Percentiles rank a stretch among this genome's conserved stretches.
phyloP scores from a whole-genome alignment of 164 flowering plant species.

The Kalanchoe fedtschenkoi region DNA sequence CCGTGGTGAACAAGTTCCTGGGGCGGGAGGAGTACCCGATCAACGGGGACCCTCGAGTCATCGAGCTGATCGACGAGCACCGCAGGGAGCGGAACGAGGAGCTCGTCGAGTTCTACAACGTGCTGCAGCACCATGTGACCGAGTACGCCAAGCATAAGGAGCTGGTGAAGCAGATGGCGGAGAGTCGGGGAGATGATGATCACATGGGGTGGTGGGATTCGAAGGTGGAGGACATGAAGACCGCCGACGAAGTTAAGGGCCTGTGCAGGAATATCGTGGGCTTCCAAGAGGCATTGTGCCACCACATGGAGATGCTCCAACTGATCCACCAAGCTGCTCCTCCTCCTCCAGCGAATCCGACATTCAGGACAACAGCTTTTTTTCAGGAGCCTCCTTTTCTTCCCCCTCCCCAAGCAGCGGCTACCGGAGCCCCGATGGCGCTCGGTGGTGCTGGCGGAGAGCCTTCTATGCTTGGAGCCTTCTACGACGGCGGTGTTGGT shows the following conservation, averaged over 20 bases:
- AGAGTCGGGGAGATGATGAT: not conserved
- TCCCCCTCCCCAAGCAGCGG: too few species aligned
- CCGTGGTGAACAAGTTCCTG: not conserved
- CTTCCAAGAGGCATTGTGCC: conserved; percentile 1
- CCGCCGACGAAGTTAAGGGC: not conserved
- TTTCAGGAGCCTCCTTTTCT: too few species aligned
- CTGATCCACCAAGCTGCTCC: not conserved
- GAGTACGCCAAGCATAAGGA: not conserved
- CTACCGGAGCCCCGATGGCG: too few species aligned
- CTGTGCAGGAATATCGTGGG: not conserved
- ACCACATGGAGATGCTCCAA: not conserved
- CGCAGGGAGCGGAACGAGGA: not conserved
- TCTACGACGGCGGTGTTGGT: too few species aligned
- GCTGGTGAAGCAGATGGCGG: not conserved
- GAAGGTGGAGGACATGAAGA: conserved; percentile 2
- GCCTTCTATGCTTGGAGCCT: too few species aligned
- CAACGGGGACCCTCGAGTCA: not conserved
- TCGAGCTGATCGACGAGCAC: not conserved
- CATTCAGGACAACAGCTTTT: too few species aligned
- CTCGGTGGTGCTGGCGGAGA: too few species aligned
- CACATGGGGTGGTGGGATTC: not conserved
- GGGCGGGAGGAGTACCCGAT: not conserved
- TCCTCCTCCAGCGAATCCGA: not conserved
- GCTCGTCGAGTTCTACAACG: not conserved
- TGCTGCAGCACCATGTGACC: not conserved